phyloP scores from a whole-genome alignment of 441 rosid genomes.

The Erysimum cheiri region DNA sequence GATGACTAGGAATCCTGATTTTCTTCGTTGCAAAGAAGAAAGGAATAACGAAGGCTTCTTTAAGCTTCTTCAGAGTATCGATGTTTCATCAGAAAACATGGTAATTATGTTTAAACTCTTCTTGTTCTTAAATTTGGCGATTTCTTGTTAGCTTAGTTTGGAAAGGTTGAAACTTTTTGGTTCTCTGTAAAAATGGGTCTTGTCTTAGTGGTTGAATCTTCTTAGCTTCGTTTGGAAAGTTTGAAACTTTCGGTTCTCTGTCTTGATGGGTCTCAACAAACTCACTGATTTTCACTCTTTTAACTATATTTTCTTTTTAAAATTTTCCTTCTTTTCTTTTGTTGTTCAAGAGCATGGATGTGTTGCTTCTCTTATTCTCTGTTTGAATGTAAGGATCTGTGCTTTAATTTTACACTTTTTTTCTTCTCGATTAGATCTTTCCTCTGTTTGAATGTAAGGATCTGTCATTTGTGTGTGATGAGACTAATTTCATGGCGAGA shows the following conservation, averaged over 20 bases:
- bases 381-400: too few relatives aligned
- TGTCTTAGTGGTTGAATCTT: background rate
- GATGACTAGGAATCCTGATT: slow-evolving; percentile 5
- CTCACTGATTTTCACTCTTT: too few relatives aligned
- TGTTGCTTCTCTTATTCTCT: too few relatives aligned
- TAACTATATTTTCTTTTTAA: too few relatives aligned
- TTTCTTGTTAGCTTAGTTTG: slow-evolving; percentile 3
- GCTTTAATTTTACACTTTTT: too few relatives aligned
- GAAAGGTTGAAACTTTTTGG: background rate
- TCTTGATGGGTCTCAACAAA: too few relatives aligned
- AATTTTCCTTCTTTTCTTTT: too few relatives aligned
- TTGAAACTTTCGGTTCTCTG: background rate
- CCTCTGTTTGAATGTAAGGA: too few relatives aligned
- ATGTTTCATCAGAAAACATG: slow-evolving; percentile 29
- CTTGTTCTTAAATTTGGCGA: background rate
- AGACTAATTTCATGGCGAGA: background rate
- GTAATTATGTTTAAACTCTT: slow-evolving; percentile 25
- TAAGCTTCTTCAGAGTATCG: slow-evolving; percentile 28
- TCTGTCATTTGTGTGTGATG: background rate
- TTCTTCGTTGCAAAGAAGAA: background rate
- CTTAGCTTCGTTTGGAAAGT: background rate
- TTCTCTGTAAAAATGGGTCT: background rate
- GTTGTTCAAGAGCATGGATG: too few relatives aligned
- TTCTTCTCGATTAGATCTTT: too few relatives aligned
- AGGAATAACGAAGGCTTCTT: slow-evolving; percentile 15